These are phyloP conservation scores for Penicillium concentricum DNA, from an alignment of 2,329 filamentous ascomycete species.

Conservation along the genomic window DNA sequence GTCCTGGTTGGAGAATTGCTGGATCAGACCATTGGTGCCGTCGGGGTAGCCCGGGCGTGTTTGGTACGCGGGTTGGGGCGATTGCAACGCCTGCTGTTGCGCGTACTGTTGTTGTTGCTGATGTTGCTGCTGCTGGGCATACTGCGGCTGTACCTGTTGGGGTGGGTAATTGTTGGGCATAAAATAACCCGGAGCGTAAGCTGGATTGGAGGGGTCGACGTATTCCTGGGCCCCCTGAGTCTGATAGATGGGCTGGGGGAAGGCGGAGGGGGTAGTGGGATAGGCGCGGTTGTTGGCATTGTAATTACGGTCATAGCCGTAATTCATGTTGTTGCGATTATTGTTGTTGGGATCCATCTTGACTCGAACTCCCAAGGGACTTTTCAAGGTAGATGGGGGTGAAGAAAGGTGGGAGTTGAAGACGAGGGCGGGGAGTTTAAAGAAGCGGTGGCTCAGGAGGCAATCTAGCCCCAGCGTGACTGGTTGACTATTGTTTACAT, in stretches of 20 bases:
- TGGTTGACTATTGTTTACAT: constrained; percentile 4
- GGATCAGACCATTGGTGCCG: constrained; percentile 83
- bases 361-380: constrained; percentile 27
- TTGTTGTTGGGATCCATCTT: constrained; percentile 53
- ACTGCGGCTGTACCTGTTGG: constrained; percentile 44
- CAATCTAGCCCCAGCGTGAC: constrained; percentile 15
- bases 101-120: constrained; percentile 56
- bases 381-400: constrained; percentile 11
- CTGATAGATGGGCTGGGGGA: constrained; percentile 82
- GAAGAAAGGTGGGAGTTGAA: constrained; percentile 3
- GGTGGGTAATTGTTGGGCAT: constrained; percentile 59
- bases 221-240: constrained; percentile 62
- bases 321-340: constrained; percentile 48
- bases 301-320: constrained; percentile 61
- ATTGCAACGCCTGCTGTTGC: constrained; percentile 51
- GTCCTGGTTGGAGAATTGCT: constrained; percentile 97
- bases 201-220: constrained; percentile 50
- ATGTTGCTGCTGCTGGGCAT: constrained; percentile 44
- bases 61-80: constrained; percentile 56
- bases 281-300: constrained; percentile 68
- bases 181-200: constrained; percentile 57
- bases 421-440: constrained; percentile 15
- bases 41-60: constrained; percentile 60
- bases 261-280: constrained; percentile 90
- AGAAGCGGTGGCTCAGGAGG: constrained; percentile 33